Evolutionary conservation across 345 rosid species (phyloP).

Genomic region (Populus nigra): DNA sequence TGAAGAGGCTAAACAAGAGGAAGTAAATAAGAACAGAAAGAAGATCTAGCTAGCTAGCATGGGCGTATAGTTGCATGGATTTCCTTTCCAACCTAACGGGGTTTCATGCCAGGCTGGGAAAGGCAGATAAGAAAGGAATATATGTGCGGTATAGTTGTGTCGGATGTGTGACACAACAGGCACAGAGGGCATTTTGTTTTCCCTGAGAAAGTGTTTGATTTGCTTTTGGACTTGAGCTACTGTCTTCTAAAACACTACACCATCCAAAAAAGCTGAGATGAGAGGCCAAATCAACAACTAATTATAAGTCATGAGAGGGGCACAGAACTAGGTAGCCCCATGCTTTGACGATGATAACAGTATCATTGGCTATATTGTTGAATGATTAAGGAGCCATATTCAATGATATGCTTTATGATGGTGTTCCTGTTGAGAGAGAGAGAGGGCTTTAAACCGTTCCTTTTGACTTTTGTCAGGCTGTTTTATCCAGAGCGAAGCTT

Average conservation of each 20-base stretch:
- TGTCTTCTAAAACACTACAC: slow-evolving; percentile 26
- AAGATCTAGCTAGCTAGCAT: neutral
- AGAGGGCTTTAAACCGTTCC: neutral
- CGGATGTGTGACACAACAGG: neutral
- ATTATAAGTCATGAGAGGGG: neutral
- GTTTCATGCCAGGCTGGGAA: neutral
- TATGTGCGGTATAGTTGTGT: neutral
- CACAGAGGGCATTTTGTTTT: neutral
- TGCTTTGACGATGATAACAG: slow-evolving; percentile 9
- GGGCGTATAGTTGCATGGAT: neutral
- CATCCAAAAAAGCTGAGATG: slow-evolving; percentile 20
- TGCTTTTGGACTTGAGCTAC: slow-evolving; percentile 14
- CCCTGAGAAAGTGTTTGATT: slow-evolving; percentile 7
- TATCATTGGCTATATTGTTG: neutral
- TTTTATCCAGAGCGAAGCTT: neutral
- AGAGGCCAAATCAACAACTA: slow-evolving; percentile 5
- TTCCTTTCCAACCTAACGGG: neutral
- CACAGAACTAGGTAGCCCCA: slow-evolving; percentile 7
- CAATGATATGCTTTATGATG: slow-evolving; percentile 4
- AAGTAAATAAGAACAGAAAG: neutral
- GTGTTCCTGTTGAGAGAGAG: neutral
- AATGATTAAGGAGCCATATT: neutral
- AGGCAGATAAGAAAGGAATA: neutral
- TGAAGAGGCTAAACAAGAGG: no score
- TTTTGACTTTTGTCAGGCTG: neutral